Evolutionary conservation across 768 basidiomycete species (phyloP).

Genomic region (Gloeopeniophorella convolvens): DNA sequence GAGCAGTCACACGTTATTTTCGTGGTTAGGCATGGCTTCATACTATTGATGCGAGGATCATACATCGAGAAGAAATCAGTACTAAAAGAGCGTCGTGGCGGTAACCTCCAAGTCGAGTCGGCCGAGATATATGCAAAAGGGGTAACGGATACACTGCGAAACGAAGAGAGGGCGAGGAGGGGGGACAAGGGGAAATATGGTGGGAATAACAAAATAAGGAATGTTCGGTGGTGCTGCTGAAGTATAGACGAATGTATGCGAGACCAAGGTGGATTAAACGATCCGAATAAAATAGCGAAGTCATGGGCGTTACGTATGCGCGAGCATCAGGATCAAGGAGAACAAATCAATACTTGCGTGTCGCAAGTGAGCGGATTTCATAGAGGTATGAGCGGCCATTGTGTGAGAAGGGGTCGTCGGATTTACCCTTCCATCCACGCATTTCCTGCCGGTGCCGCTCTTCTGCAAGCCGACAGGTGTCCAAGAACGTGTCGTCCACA

Average conservation of each 20-base stretch:
- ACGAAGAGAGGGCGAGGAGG: background rate
- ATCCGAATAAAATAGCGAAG: conserved; percentile 10
- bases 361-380: conserved; percentile 81
- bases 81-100: conserved; percentile 11
- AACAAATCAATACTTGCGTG: conserved; percentile 53
- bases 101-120: conserved; percentile 5
- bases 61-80: conserved; percentile 14
- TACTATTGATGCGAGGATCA: conserved; percentile 6
- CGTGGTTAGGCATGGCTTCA: conserved; percentile 4
- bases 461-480: conserved; percentile 69
- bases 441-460: conserved; percentile 79
- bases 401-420: conserved; percentile 27
- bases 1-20: background rate
- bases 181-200: background rate
- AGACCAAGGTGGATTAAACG: conserved; percentile 10
- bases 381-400: conserved; percentile 62
- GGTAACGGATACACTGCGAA: conserved; percentile 3
- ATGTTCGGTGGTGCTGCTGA: background rate
- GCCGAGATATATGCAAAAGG: conserved; percentile 3
- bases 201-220: background rate
- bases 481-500: conserved; percentile 67
- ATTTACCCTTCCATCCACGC: conserved; percentile 59
- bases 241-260: conserved; percentile 4
- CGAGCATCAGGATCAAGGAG: conserved; percentile 5
- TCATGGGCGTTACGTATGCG: conserved; percentile 6